Percentiles rank a stretch among this genome's conserved stretches.
Conservation (phyloP, 2,329 filamentous ascomycete genomes). For the Exophiala viscosa region DNA sequence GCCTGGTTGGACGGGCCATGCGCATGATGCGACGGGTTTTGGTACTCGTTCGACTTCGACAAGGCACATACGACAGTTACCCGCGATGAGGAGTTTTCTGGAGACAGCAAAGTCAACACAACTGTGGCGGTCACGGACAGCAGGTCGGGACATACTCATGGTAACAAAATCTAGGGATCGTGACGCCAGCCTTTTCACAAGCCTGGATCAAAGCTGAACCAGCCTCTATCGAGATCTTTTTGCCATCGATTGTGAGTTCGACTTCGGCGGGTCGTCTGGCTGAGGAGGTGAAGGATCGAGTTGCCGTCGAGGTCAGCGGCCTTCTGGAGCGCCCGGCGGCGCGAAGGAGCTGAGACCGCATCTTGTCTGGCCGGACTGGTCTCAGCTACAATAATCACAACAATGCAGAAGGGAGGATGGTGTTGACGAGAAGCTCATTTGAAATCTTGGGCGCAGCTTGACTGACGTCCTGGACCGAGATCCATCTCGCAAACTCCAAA, state of each 20-base stretch:
- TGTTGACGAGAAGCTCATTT: slow-evolving; percentile 20
- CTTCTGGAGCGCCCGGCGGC: slow-evolving; percentile 54
- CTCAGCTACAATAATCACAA: slow-evolving; percentile 22
- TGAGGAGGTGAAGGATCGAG: slow-evolving; percentile 79
- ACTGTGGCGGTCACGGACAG: neutral
- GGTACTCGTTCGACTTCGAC: slow-evolving; percentile 96
- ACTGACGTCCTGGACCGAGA: slow-evolving; percentile 1
- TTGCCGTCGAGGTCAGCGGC: slow-evolving; percentile 53
- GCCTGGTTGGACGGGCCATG: slow-evolving; percentile 96
- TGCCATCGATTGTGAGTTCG: slow-evolving; percentile 96
- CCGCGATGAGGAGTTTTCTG: slow-evolving; percentile 96
- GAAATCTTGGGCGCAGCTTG: slow-evolving; percentile 15
- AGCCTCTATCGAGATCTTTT: slow-evolving; percentile 97
- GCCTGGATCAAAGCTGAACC: slow-evolving; percentile 97
- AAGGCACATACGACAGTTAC: slow-evolving; percentile 99
- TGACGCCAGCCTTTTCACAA: slow-evolving; percentile 93
- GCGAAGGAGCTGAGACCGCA: slow-evolving; percentile 63
- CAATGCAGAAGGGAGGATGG: neutral
- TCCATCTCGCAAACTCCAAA: slow-evolving; percentile 2
- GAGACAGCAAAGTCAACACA: neutral
- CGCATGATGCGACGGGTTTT: slow-evolving; percentile 96
- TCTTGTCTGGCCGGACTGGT: slow-evolving; percentile 40
- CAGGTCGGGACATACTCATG: slow-evolving; percentile 70
- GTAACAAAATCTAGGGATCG: slow-evolving; percentile 96
- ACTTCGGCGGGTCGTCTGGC: slow-evolving; percentile 80